Base-by-base conservation (phyloP, 805 yeast species). In the Monosporozyma unispora region DNA sequence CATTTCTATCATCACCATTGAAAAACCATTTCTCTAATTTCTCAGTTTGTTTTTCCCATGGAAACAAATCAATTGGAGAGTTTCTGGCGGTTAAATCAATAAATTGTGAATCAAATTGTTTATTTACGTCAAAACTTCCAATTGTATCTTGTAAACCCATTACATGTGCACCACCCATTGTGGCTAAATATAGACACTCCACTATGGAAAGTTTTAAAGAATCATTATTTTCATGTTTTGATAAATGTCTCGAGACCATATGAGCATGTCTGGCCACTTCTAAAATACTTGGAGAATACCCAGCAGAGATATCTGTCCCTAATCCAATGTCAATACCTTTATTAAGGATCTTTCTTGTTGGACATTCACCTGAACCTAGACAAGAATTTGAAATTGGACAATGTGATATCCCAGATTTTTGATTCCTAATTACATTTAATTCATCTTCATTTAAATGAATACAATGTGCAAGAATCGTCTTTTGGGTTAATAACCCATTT, bases 341-440 rank as follows among this genome's bases (percentile, higher is more conserved):
- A 44, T 82, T 73, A 49, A 89, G 70, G 40, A 87, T 68, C 73
- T 82, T 76, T 56, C 84, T 76, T 10, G 91, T 79, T 18, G 88
- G 83, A 8, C 96, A 90, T 65, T 88, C 95, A 16, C 99, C 99
- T 10, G 95, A 83, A 0, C 95, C 82, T 50, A 91, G 75, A 16
- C 93, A 80, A 1, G 95, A 80, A 64, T 91, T 91, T 16, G 96
- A 86, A 10, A 88, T 80, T 2, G 99, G 99, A 69, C 99, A 91
- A 67, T 93, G 98, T 4, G 95, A 77, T 16, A 91, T 79, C 11
- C 96, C 95, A 29, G 87, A 70, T 5, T 77, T 68, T 19, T 77
- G 75, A 16, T 58, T 53, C 53, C 73, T 74, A 43, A 93, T 72
- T 19, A 85, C 52, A 16, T 74, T 66, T 40, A 81, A 72, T 64